These are phyloP conservation scores for Colletotrichum musicola DNA, from an alignment of 2,329 filamentous ascomycete species.

Conservation along the genomic window DNA sequence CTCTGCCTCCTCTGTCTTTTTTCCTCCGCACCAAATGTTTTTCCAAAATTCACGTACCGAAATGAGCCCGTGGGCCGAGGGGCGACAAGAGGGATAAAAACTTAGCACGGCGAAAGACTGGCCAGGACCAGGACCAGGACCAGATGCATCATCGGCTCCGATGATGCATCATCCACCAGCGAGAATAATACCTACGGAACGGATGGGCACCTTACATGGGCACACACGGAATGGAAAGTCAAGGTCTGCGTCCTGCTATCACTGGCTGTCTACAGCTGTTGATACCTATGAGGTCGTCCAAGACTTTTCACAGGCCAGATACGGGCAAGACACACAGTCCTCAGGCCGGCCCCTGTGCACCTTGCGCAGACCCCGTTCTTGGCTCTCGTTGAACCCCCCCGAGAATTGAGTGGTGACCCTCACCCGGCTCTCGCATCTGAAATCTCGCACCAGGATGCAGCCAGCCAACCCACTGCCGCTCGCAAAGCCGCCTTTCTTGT, in stretches of 20 bases:
- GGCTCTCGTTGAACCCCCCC: constrained; percentile 27
- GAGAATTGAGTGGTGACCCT: neutral
- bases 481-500: constrained; percentile 32
- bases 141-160: neutral
- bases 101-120: neutral
- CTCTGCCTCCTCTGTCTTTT: neutral
- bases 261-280: neutral
- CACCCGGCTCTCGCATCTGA: constrained; percentile 33
- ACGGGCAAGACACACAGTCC: constrained; percentile 25
- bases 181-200: too few relatives aligned
- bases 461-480: constrained; percentile 31
- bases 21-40: constrained; percentile 12
- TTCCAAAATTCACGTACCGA: constrained; percentile 15
- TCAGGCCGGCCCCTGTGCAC: constrained; percentile 33
- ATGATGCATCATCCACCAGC: too few relatives aligned
- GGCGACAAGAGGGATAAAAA: constrained; percentile 8
- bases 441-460: constrained; percentile 34
- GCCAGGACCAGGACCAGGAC: neutral
- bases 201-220: too few relatives aligned
- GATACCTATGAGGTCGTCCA: constrained; percentile 33
- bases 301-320: constrained; percentile 30
- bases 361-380: constrained; percentile 37
- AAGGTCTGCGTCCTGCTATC: neutral
- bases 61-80: constrained; percentile 24
- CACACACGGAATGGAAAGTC: too few relatives aligned